Conservation (phyloP, 2,329 filamentous ascomycete species). For the Rhynchosporium graminicola region DNA sequence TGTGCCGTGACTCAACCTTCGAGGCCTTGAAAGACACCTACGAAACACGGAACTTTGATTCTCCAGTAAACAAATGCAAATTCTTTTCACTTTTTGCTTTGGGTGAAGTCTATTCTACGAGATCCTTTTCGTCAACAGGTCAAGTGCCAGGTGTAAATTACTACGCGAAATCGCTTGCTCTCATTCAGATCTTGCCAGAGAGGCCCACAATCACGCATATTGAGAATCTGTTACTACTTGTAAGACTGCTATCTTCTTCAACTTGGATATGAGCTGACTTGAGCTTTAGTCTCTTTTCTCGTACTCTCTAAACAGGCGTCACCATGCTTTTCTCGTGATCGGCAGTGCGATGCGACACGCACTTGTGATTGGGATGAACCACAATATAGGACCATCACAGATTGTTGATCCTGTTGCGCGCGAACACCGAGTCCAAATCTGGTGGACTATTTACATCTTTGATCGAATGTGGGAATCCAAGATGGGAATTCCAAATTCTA, state of each 20-base stretch:
- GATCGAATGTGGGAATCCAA: slow-evolving; percentile 46
- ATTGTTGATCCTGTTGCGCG: slow-evolving; percentile 39
- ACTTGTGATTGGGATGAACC: slow-evolving; percentile 45
- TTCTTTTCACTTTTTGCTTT: slow-evolving; percentile 49
- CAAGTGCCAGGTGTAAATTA: slow-evolving; percentile 48
- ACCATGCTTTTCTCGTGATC: slow-evolving; percentile 47
- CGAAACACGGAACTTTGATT: slow-evolving; percentile 41
- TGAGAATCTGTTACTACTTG: slow-evolving; percentile 48
- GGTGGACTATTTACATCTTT: slow-evolving; percentile 47
- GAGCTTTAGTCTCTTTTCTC: slow-evolving; percentile 47
- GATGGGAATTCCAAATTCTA: slow-evolving; percentile 43
- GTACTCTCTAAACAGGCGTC: slow-evolving; percentile 47
- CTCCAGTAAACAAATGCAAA: slow-evolving; percentile 44
- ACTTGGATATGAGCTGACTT: neutral
- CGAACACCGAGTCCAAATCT: slow-evolving; percentile 45
- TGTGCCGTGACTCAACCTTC: slow-evolving; percentile 44
- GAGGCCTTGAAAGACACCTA: slow-evolving; percentile 44
- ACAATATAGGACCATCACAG: slow-evolving; percentile 44
- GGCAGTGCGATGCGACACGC: slow-evolving; percentile 48
- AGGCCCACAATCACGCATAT: slow-evolving; percentile 47
- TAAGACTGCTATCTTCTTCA: slow-evolving; percentile 34
- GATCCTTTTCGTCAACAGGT: slow-evolving; percentile 40
- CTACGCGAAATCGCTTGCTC: slow-evolving; percentile 45
- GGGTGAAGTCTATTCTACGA: slow-evolving; percentile 48
- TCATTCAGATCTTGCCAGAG: slow-evolving; percentile 46